Base-by-base conservation (phyloP, 345 rosid species). In the Laguncularia racemosa region DNA sequence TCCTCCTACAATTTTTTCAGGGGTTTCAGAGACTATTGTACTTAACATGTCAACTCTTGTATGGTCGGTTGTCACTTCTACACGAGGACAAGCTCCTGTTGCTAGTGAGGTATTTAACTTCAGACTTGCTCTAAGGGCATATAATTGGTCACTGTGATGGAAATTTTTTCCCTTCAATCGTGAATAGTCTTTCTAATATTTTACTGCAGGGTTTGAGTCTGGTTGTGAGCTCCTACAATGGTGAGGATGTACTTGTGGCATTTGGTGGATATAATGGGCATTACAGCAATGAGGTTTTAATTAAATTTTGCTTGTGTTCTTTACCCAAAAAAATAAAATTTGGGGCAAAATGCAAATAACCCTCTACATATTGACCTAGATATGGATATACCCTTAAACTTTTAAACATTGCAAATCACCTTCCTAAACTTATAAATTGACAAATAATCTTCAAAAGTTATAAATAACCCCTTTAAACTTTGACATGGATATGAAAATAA, bases 181-280 rank as follows among this genome's bases (percentile, higher is more conserved):
- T 58, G 57, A 48, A 44, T 14, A 16, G 53, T 12, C 18, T 18
- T 48, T 16, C 46, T 70, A 52, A 64, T 67, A 51, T 65, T 52
- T 54, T 52, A 55, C 53, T 59, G 55, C 77, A 86, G 99, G 99
- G 99, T 47, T 76, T 90, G 75, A 95, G 89, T 83, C 76, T 95
- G 78, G 93, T 76, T 28, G 86, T 90, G 33, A 83, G 93, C 67
- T 80, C 96, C 61, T 77, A 71, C 54, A 76, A 59, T 59, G 96
- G 96, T 20, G 96, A 90, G 72, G 96, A 95, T 81, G 74, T 90
- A 55, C 77, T 90, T 17, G 72, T 90, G 58, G 78, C 96, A 50
- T 95, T 90, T 73, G 99, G 99, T 63, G 99, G 97, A 66, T 95
- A 95, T 63, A 84, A 95, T 72, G 99, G 99, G 33, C 99, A 72